Percentiles rank a stretch among this genome's conserved stretches.
Conservation (phyloP, 2,329 filamentous ascomycete genomes). For the Diplodia seriata region DNA sequence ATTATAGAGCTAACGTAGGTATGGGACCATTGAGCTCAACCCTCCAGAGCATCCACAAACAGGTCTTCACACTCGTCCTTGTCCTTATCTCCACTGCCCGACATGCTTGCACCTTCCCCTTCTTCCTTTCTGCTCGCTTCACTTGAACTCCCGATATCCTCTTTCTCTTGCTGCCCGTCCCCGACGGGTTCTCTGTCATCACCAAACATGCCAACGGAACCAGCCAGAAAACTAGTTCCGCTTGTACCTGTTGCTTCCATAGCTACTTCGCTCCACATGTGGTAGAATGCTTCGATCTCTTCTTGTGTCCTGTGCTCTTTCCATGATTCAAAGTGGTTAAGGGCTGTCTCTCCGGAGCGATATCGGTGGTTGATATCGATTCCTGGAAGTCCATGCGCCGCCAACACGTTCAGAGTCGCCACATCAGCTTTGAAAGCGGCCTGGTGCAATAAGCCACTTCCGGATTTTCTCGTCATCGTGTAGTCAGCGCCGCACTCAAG, state of each 20-base stretch:
- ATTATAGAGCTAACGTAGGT: too few species aligned
- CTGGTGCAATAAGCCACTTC: background rate
- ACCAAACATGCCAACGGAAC: background rate
- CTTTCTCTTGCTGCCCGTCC: background rate
- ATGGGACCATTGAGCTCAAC: background rate
- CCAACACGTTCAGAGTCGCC: background rate
- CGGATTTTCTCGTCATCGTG: background rate
- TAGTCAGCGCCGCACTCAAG: slow-evolving; percentile 12
- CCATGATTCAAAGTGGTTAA: background rate
- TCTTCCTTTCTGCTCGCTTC: background rate
- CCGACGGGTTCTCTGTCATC: background rate
- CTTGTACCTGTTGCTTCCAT: background rate
- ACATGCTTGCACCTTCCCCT: background rate
- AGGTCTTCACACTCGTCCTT: background rate
- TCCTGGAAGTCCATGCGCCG: slow-evolving; percentile 9
- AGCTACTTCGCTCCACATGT: background rate
- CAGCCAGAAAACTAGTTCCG: background rate
- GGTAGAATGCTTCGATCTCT: slow-evolving; percentile 2
- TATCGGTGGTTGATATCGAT: slow-evolving; percentile 6
- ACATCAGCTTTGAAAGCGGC: background rate
- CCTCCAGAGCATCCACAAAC: background rate
- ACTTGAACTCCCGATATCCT: background rate
- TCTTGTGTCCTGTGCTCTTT: background rate
- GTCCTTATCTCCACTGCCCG: background rate
- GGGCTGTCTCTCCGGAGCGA: background rate